Evolutionary conservation across 345 rosid genomes (phyloP).

Genomic region (Noccaea caerulescens): DNA sequence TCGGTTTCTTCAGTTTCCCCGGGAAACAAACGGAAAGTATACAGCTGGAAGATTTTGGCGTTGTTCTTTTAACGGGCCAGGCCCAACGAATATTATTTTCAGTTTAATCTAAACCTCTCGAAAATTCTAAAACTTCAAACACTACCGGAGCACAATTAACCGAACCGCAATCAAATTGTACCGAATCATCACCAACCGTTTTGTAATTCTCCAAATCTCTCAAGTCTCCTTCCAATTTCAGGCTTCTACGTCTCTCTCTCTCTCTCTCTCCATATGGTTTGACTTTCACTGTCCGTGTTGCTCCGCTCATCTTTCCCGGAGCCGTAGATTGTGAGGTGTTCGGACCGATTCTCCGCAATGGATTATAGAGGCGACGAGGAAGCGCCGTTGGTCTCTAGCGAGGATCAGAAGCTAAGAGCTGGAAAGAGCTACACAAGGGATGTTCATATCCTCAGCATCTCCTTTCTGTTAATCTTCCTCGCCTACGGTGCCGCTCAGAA

Average conservation of each 20-base stretch:
- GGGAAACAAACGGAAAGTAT: too few relatives aligned
- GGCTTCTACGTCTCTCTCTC: slow-evolving; percentile 25
- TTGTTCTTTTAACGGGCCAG: background rate
- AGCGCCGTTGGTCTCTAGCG: slow-evolving; percentile 56
- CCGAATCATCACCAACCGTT: background rate
- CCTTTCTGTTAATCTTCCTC: slow-evolving; percentile 76
- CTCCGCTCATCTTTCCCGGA: slow-evolving; percentile 26
- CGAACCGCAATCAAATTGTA: background rate
- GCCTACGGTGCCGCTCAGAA: slow-evolving; percentile 98
- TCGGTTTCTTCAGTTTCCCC: too few relatives aligned
- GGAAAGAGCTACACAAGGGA: slow-evolving; percentile 60
- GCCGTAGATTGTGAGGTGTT: slow-evolving; percentile 1
- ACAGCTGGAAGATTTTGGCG: too few relatives aligned
- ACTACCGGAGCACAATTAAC: slow-evolving; percentile 3
- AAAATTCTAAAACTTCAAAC: background rate
- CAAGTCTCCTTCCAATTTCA: background rate
- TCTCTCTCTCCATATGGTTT: slow-evolving; percentile 36
- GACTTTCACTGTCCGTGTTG: slow-evolving; percentile 46
- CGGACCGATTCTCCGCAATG: slow-evolving; percentile 41
- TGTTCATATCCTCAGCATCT: slow-evolving; percentile 76
- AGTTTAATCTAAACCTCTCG: background rate
- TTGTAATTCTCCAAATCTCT: background rate
- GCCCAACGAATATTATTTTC: background rate
- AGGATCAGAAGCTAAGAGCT: slow-evolving; percentile 41
- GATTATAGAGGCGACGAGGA: slow-evolving; percentile 59